Evolutionary conservation across 768 basidiomycete species (phyloP).

Genomic region (Tricholoma bakamatsutake): DNA sequence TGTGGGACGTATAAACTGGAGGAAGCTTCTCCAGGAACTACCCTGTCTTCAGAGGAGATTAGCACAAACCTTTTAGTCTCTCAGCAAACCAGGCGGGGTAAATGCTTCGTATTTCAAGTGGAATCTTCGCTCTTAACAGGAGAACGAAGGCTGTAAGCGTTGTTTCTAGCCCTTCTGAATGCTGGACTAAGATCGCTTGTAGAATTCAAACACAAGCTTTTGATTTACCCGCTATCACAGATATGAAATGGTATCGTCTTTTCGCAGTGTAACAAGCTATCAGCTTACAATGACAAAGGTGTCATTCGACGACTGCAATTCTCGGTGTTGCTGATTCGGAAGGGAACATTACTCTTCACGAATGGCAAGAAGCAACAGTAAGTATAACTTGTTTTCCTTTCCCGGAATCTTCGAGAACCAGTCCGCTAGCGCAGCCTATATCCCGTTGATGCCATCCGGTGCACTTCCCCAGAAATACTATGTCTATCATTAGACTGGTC

Average conservation of each 20-base stretch:
- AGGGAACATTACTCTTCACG: conserved; percentile 64
- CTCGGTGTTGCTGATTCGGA: conserved; percentile 84
- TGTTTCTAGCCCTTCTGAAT: neutral
- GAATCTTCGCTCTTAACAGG: conserved; percentile 20
- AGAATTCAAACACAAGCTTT: conserved; percentile 64
- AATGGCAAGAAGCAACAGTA: conserved; percentile 37
- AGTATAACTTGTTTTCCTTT: conserved; percentile 25
- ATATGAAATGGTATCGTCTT: conserved; percentile 85
- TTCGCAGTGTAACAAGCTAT: neutral
- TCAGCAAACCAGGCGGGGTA: conserved; percentile 50
- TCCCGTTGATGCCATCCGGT: conserved; percentile 37
- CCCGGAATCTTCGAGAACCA: neutral
- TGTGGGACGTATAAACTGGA: conserved; percentile 91
- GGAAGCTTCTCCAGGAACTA: conserved; percentile 17
- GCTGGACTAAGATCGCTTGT: conserved; percentile 1
- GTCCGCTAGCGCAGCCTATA: conserved; percentile 32
- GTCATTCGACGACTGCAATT: conserved; percentile 32
- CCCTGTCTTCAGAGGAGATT: conserved; percentile 3
- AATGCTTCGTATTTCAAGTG: conserved; percentile 64
- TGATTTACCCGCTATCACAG: conserved; percentile 75
- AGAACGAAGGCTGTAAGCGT: conserved; percentile 30
- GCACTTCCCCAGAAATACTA: conserved; percentile 51
- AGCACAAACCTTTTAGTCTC: conserved; percentile 10
- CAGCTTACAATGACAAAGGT: conserved; percentile 54
- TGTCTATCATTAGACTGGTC: conserved; percentile 96